phyloP scores from a whole-genome alignment of 257 asterid genomes.

The Fraxinus pennsylvanica region DNA sequence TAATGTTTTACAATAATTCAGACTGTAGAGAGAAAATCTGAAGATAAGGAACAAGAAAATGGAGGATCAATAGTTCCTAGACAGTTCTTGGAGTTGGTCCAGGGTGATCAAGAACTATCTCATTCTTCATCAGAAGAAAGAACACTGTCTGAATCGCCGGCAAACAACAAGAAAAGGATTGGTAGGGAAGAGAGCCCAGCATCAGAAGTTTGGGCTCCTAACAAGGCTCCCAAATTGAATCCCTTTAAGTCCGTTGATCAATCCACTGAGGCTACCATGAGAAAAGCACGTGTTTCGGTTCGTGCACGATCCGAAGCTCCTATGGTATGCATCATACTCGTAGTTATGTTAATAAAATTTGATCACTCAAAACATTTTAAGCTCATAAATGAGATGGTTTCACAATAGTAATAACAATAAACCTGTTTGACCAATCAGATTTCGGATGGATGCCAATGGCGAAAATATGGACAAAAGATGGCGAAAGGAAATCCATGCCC shows the following conservation, averaged over 20 bases:
- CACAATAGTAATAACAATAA: too few relatives aligned
- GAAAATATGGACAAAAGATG: slow-evolving; percentile 96
- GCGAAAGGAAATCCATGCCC: slow-evolving; percentile 98
- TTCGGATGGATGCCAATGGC: slow-evolving; percentile 95
- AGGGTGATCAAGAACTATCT: slow-evolving; percentile 38
- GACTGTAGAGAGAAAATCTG: slow-evolving; percentile 34
- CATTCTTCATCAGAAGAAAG: slow-evolving; percentile 79
- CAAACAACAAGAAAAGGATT: slow-evolving; percentile 34
- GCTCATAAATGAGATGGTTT: neutral
- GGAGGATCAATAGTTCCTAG: slow-evolving; percentile 41
- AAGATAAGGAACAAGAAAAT: slow-evolving; percentile 33
- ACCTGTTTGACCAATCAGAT: slow-evolving; percentile 42
- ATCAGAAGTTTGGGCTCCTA: slow-evolving; percentile 71
- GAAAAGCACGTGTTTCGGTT: slow-evolving; percentile 96
- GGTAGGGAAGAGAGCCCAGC: slow-evolving; percentile 80
- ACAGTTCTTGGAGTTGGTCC: slow-evolving; percentile 68
- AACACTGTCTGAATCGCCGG: slow-evolving; percentile 68
- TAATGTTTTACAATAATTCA: neutral
- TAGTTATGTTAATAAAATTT: neutral
- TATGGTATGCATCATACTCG: slow-evolving; percentile 44
- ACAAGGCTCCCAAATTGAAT: slow-evolving; percentile 49
- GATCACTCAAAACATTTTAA: too few relatives aligned
- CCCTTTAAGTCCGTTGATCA: slow-evolving; percentile 48
- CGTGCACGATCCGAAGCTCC: slow-evolving; percentile 99
- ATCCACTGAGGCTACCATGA: slow-evolving; percentile 74